Percentiles rank a stretch among this genome's conserved stretches.
phyloP scores from a whole-genome alignment of 1,284 basidiomycete genomes.

The Leccinum fallax region DNA sequence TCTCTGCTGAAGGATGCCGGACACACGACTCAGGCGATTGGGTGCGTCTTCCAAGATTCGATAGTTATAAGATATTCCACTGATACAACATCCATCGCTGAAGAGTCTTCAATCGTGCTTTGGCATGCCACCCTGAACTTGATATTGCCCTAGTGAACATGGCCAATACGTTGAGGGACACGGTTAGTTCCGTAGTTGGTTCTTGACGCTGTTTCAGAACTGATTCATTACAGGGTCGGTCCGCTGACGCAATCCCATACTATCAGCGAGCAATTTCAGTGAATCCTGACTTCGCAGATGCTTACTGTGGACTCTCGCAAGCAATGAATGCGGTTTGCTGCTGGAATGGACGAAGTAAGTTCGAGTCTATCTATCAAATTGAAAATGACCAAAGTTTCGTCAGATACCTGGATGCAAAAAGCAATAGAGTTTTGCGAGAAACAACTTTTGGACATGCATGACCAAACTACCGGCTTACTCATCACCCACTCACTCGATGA shows the following conservation, averaged over 20 bases:
- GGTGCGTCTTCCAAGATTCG: conserved; percentile 34
- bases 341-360: conserved; percentile 51
- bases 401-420: conserved; percentile 49
- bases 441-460: conserved; percentile 48
- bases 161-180: conserved; percentile 60
- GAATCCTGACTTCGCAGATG: conserved; percentile 60
- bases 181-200: conserved; percentile 32
- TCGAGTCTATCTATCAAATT: conserved; percentile 14
- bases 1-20: conserved; percentile 64
- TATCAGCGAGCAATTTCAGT: conserved; percentile 54
- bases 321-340: conserved; percentile 57
- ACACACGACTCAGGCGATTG: conserved; percentile 51
- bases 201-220: background rate
- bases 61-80: background rate
- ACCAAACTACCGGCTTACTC: conserved; percentile 45
- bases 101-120: conserved; percentile 40
- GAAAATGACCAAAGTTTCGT: conserved; percentile 20
- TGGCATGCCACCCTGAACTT: conserved; percentile 56
- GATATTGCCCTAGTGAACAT: conserved; percentile 65
- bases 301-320: conserved; percentile 57
- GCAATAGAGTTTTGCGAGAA: conserved; percentile 48
- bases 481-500: conserved; percentile 38
- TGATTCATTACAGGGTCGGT: conserved; percentile 41
- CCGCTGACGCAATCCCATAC: conserved; percentile 55
- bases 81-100: conserved; percentile 10